Percentiles rank a stretch among this genome's conserved stretches.
Conservation (phyloP, 1,284 basidiomycete species). For the Peniophora sp. region DNA sequence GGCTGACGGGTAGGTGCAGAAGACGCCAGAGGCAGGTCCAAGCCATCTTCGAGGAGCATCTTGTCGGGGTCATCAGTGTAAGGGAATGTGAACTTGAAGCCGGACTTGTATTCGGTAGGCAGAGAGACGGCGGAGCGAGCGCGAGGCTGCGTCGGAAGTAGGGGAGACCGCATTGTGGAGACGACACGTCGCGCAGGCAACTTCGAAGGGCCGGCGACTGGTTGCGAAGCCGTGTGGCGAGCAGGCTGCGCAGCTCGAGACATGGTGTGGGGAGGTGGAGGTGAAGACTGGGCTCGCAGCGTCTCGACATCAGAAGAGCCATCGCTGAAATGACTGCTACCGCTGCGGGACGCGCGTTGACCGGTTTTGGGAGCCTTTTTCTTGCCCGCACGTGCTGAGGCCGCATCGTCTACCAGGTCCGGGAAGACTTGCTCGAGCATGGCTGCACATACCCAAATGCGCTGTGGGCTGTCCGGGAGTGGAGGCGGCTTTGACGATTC, state of each 20-base stretch:
- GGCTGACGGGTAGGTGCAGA: conserved; percentile 18
- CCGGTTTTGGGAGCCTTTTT: background rate
- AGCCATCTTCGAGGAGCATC: conserved; percentile 16
- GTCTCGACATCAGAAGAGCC: too few relatives aligned
- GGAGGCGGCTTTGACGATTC: conserved; percentile 14
- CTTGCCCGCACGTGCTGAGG: conserved; percentile 13
- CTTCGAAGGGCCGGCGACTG: too few relatives aligned
- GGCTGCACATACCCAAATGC: conserved; percentile 33
- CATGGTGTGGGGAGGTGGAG: too few relatives aligned
- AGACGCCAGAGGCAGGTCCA: conserved; percentile 3
- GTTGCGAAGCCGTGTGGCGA: too few relatives aligned
- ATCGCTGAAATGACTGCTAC: too few relatives aligned
- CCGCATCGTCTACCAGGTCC: conserved; percentile 21
- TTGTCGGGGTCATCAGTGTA: conserved; percentile 18
- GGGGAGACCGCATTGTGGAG: too few relatives aligned
- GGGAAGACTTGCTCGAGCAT: conserved; percentile 40
- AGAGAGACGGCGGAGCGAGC: too few relatives aligned
- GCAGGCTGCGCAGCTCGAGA: too few relatives aligned
- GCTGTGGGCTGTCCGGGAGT: conserved; percentile 22
- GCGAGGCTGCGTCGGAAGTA: too few relatives aligned
- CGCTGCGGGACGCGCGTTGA: too few relatives aligned
- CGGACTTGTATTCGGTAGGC: conserved; percentile 15
- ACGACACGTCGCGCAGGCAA: too few relatives aligned
- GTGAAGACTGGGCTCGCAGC: too few relatives aligned
- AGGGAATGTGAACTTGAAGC: conserved; percentile 15